Evolutionary conservation across 495 filamentous ascomycete species (phyloP), one percentile per base, ranked within the genome.

Genomic region (Penicillium daleae): DNA sequence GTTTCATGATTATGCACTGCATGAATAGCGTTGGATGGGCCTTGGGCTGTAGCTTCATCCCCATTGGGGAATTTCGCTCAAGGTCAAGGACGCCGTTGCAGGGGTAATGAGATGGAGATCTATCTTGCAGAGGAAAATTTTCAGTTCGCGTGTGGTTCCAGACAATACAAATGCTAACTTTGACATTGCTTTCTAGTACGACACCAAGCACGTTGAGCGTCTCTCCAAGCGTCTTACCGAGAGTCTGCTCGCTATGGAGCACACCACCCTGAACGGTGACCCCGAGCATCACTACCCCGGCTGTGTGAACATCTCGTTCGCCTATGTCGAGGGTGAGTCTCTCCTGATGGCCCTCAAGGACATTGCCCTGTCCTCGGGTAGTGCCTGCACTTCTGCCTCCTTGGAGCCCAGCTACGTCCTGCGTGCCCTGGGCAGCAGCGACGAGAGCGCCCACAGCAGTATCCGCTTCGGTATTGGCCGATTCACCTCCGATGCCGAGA

Each of bases 341-440:
- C 89, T 99, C 5, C 84, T 99, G 58, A 99, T 99, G 95, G 95
- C 95, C 2, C 80, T 99, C 56, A 98, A 98, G 76, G 96, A 99
- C 70, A 96, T 99, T 79, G 95, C 95, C 0, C 81, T 99, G 17
- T 98, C 95, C 40, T 98, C 96, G 2, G 95, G 95, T 55, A 97
- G 92, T 70, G 95, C 95, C 7, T 99, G 95, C 77, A 99, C 95
- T 10, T 97, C 94, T 22, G 94, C 96, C 2, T 98, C 96, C 27
- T 78, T 99, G 35, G 95, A 99, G 76, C 95, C 95, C 21, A 94
- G 90, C 75, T 99, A 99, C 72, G 95, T 99, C 31, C 82, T 99
- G 24, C 87, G 96, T 46, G 95, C 95, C 13, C 81, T 99, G 39
- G 95, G 95, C 21, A 96, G 88, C 81, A 97, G 92, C 67, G 95